These are phyloP conservation scores for Primulina eburnea DNA, from an alignment of 257 asterid species.

Conservation along the genomic window DNA sequence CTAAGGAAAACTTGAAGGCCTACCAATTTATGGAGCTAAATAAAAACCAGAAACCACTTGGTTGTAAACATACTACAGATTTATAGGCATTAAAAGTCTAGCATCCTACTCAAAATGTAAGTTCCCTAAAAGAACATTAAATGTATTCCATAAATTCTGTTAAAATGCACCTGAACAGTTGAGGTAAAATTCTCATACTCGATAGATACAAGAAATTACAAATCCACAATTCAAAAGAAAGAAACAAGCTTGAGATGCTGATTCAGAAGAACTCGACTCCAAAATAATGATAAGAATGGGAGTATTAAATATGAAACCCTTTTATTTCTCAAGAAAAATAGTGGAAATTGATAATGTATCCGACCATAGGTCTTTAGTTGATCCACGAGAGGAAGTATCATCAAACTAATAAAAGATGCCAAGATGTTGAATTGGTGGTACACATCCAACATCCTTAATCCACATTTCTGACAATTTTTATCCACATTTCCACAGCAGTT, in stretches of 20 bases:
- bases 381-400: neutral
- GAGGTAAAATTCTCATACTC: no score
- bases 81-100: neutral
- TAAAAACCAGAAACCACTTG: neutral
- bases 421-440: neutral
- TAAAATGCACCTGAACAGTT: no score
- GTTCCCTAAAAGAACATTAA: neutral
- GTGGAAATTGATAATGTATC: neutral
- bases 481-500: no score
- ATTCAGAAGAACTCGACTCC: no score
- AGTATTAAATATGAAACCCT: neutral
- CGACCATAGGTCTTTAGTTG: neutral
- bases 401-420: neutral
- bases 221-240: no score
- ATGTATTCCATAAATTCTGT: neutral
- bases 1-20: constrained; percentile 4
- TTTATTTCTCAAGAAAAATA: neutral
- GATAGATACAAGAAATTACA: no score
- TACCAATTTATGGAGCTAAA: constrained; percentile 3
- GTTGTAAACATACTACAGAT: neutral
- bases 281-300: no score
- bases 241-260: no score
- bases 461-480: no score
- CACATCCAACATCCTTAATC: no score
- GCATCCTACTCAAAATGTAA: neutral